phyloP scores from a whole-genome alignment of 345 rosid species.

The Boechera divaricarpa region DNA sequence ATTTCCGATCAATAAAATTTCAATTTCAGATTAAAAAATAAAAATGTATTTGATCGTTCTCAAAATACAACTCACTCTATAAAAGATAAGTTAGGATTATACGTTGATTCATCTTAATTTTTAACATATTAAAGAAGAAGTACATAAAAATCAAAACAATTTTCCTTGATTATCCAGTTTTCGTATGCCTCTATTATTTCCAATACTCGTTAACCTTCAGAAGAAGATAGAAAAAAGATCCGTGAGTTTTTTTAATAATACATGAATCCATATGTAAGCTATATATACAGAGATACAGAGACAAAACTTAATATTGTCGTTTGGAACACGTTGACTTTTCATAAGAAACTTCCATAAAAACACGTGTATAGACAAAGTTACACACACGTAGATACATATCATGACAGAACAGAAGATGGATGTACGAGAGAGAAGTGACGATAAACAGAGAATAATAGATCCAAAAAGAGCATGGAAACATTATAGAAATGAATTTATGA shows the following conservation, averaged over 20 bases:
- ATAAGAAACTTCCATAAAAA: constrained; percentile 42
- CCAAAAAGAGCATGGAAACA: constrained; percentile 30
- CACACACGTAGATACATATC: constrained; percentile 31
- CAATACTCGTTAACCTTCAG: constrained; percentile 31
- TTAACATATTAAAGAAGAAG: neutral
- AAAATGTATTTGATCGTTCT: neutral
- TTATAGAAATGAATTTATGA: neutral
- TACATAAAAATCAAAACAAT: neutral
- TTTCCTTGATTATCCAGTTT: constrained; percentile 1
- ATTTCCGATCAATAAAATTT: no score
- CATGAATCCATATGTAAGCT: constrained; percentile 7
- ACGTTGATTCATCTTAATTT: neutral
- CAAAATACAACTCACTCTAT: constrained; percentile 5
- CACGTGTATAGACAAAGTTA: constrained; percentile 38
- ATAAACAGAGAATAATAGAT: constrained; percentile 44
- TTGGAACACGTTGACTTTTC: constrained; percentile 40
- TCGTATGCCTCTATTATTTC: constrained; percentile 23
- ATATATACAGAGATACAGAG: neutral
- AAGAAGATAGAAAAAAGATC: constrained; percentile 31
- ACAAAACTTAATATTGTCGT: constrained; percentile 38
- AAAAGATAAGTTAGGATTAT: constrained; percentile 6
- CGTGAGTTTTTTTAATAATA: constrained; percentile 32
- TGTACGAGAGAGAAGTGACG: constrained; percentile 40
- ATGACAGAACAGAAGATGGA: constrained; percentile 36
- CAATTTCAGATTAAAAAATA: no score